Base-by-base conservation (phyloP, 495 filamentous ascomycete species). In the Aspergillus campestris region DNA sequence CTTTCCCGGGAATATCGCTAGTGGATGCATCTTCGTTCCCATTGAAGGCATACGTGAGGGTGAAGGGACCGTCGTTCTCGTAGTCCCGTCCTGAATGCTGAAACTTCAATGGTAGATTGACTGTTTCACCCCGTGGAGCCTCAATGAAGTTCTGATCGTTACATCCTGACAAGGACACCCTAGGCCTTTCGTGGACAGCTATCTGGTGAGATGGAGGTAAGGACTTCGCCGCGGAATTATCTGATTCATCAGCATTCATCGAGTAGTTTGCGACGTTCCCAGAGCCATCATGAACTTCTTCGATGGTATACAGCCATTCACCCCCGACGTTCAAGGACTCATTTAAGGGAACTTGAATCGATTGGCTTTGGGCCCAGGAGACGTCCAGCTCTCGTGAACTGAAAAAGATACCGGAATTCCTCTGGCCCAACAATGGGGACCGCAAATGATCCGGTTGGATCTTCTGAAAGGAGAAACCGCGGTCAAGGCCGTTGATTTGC, bases 201-300 rank as follows among this genome's bases (percentile, higher is more conserved):
- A 98, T 87, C 50, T 94, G 87, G 48, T 86, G 81, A 52, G 92
- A 73, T 39, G 83, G 74, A 75, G 86, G 14, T 69, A 72, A 51
- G 64, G 74, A 45, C 61, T 70, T 50, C 66, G 72, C 31, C 78
- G 83, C 49, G 42, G 58, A 57, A 14, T 75, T 72, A 28, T 91
- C 84, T 38, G 84, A 78, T 24, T 76, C 74, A 10, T 71, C 66
- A 12, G 66, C 59, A 24, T 64, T 40, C 6, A 69, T 65, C n/a
- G 82, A 75, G 58, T 94, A 98, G 44, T 82, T 87, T 44, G 87
- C 83, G 33, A 84, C 63, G 53, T 98, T 98, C 11, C 91, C 92
- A 47, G 83, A 81, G 8, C 78, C 92, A 71, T 98, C 92, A 44
- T 84, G 76, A 28, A 98, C 87, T 58, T 94, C 86, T 57, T 95